Evolutionary conservation across 192 early-diverging fungal species (phyloP).

Genomic region (Coemansia sp.): DNA sequence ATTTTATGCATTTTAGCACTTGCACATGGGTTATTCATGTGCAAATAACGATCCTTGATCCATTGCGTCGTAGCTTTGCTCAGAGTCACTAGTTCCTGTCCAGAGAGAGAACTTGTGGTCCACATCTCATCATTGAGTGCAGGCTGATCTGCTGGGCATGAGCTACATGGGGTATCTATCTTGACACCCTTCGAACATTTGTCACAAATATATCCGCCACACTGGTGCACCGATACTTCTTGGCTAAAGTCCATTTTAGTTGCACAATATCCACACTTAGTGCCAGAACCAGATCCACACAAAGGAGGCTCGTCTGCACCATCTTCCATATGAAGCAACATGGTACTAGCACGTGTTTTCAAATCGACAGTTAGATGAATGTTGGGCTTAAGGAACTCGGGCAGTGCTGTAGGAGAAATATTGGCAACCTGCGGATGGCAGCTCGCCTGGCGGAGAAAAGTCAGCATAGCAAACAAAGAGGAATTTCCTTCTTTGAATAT

Average conservation of each 20-base stretch:
- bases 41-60: background rate
- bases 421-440: background rate
- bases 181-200: background rate
- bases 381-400: background rate
- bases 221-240: background rate
- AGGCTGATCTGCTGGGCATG: background rate
- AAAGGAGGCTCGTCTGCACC: background rate
- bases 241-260: background rate
- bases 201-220: conserved; percentile 1
- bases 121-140: background rate
- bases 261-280: background rate
- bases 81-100: too few species aligned
- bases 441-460: conserved; percentile 2
- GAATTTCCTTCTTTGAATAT: too few species aligned
- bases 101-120: background rate
- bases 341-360: background rate
- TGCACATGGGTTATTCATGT: background rate
- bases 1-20: background rate
- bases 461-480: conserved; percentile 11
- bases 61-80: too few species aligned
- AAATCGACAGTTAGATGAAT: background rate
- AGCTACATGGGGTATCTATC: background rate
- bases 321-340: background rate
- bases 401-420: background rate
- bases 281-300: background rate